Evolutionary conservation across 345 rosid species (phyloP), one percentile per base, ranked within the genome.

Genomic region (Mercurialis annua): DNA sequence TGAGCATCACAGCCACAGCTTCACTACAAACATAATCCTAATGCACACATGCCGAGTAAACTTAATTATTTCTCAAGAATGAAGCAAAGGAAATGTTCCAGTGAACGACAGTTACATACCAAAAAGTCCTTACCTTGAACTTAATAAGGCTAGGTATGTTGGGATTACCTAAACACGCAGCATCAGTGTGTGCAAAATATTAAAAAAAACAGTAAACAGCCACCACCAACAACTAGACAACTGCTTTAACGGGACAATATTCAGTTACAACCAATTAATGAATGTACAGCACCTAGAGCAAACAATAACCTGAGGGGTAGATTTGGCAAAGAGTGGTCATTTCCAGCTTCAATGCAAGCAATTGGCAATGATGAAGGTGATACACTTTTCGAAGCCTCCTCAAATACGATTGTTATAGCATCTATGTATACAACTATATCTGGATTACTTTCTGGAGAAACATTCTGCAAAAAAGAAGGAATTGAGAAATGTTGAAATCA

Each of bases 271-370:
- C 47, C 26, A 52, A 62, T 61, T 76, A 58, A 29, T 60, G 59
- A 77, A 58, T 72, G 55, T 46, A 72, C 59, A 59, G 69, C 43
- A 26, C 55, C 72, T 68, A 58, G 66, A 68, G 62, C 54, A 49
- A 56, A 77, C 48, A 66, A 62, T 70, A 70, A 90, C 98, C 99
- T 87, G 87, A 92, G 97, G 63, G 92, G 84, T 81, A 95, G 75
- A 80, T 92, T 87, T 48, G 99, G 99, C 69, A 95, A 81, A 72
- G 78, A 72, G 73, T 88, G 86, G 53, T 83, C 87, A 68, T 87
- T 77, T 75, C 98, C 99, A 69, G 93, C 87, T 83, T 92, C 99
- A 69, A 88, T 87, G 79, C 96, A 90, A 59, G 97, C 87, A 81
- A 95, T 83, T 71, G 99, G 97, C 67, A 90, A 82, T 49, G 97